Base-by-base conservation (phyloP, 1,284 basidiomycete genomes). In the Cutaneotrichosporon sp. region DNA sequence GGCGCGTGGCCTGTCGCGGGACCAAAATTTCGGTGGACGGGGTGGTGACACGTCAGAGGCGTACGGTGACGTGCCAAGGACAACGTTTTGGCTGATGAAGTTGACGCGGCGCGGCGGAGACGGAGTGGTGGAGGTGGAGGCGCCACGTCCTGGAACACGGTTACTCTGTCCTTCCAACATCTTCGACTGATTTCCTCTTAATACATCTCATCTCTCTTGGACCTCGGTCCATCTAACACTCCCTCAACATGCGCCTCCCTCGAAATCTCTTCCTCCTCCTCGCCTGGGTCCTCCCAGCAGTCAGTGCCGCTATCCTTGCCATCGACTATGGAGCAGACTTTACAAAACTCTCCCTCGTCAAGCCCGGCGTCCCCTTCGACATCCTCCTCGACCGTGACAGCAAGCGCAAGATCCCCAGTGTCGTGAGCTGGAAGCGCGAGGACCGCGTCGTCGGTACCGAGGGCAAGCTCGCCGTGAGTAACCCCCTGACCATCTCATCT, bases 271-370 rank as follows among this genome's bases (percentile, higher is more conserved):
- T 72, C 52, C 58, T 75, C 10, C 61, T 72, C 10, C 66, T 78
- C 22, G 65, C 76, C 16, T 62, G 75, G 11, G 67, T 77, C 16
- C 67, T 70, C 0, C 77, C 76, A 1, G 67, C 72, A 0, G 72
- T 77, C 9, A 69, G 70, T 33, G 80, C 79, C 1, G 79, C 81
- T 5, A 84, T 97, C 16, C 86, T 97, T 56, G 92, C 92, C 25
- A 91, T 97, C 73, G 94, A 97, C 86, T 95, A 95, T 85, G 95
- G 94, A 75, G 86, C 91, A 45, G 94, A 97, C 81, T 93, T 88
- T 84, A 95, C 93, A 74, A 99, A 98, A 80, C 90, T 93, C 29
- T 95, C 94, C 10, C 83, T 99, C 64, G 91, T 99, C 85, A 95
- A 95, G 75, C 95, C 95, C 1, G 95, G 95, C 45, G 83, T 92